Evolutionary conservation across 768 basidiomycete species (phyloP), one percentile per base, ranked within the genome.

Genomic region (Tephrocybe sp.): DNA sequence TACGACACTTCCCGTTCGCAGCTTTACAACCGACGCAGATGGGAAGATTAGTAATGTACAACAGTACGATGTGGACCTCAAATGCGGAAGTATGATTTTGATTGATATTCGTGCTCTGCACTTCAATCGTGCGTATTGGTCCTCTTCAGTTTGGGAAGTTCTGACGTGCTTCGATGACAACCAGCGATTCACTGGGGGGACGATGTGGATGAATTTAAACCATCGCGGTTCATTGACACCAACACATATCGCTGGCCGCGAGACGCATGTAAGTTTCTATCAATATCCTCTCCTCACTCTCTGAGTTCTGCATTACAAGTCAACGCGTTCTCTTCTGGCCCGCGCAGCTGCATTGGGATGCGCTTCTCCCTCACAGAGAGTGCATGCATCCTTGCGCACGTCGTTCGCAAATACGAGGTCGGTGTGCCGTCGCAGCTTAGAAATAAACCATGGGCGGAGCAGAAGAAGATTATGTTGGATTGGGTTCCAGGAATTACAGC

Each of bases 151-250:
- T 26, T 2, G 17, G 14, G 11, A 35, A n/a, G n/a, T 17, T 12
- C 5, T 26, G 22, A 33, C 11, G 16, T 26, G 10, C n/a, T 42
- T n/a, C 48, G 1, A 45, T 12, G 36, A 38, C 16, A 0, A 3
- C 41, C 41, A 81, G 79, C 75, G 2, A 62, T 76, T 14, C 68
- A 76, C 40, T 80, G 79, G 79, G 79, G 79, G 5, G 60, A 67
- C 10, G 77, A 80, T 46, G 66, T 49, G 0, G 60, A 52, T 9
- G 68, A 71, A 17, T 81, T 78, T 65, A 77, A 63, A 40, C 78
- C 78, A 0, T 74, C 76, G 39, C 71, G 75, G 0, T 81, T 80
- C 59, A 66, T 81, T 26, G 78, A 80, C 45, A 78, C 75, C 0
- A 69, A 69, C 4, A 62, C 68, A 1, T 79, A 80, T 48, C 67